Evolutionary conservation across 345 rosid genomes (phyloP), one percentile per base, ranked within the genome.

Genomic region (Citrus unshiu): DNA sequence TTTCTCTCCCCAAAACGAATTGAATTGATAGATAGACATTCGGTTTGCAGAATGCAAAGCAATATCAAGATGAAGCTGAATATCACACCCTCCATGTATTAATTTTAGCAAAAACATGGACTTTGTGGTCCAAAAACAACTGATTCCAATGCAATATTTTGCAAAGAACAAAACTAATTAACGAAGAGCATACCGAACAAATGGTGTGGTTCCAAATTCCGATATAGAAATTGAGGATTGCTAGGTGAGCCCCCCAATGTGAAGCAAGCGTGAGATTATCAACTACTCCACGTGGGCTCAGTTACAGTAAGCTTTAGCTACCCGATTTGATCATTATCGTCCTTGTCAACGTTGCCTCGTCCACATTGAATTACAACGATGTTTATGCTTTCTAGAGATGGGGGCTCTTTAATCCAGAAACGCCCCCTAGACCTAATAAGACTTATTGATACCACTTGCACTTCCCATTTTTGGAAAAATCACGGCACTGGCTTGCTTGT

Each of bases 141-240:
- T 32, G 63, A 59, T 70, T 75, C 78, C 78, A 34, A 73, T 32
- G 78, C 37, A 13, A 30, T 2, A 66, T 22, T 22, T 12, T 13
- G 51, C 18, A 5, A 57, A 21, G 56, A 83, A 78, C 72, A 39
- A 18, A 54, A 54, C 18, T 54, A 54, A 18, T 54, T 19, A 18
- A 54, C 1, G 21, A 54, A 54, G 64, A 22, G 62, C 7, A 10
- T 64, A 30, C 19, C 24, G 25, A 35, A 10, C 49, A 62, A 64
- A 61, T 69, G 65, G 9, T 24, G 77, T 70, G 85, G 83, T 71
- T 82, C 46, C 85, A 77, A 78, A 59, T 80, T 80, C 80, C 80
- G 56, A 82, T 43, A 58, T 7, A 70, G 58, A 30, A 51, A 19
- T 56, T 12, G 63, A 59, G 29, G 34, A 16, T 24, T 65, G 62